Base-by-base conservation (phyloP, 805 yeast species). In the Saccharomycopsis sp. region DNA sequence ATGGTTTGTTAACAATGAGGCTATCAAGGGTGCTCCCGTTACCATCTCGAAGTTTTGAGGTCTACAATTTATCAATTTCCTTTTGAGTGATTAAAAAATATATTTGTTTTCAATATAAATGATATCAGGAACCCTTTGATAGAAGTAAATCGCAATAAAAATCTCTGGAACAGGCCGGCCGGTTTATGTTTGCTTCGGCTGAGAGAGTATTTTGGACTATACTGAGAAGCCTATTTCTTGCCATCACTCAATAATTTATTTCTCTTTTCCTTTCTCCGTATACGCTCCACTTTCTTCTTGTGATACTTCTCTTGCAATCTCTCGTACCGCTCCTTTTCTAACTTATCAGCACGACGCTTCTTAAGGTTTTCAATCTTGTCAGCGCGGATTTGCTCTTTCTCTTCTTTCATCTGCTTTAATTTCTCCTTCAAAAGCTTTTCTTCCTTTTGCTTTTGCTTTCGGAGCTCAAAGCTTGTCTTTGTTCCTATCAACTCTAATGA, bases 231-330 rank as follows among this genome's bases (percentile, higher is more conserved):
- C 15, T 26, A 41, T 33, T 36, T 39, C 38, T 40, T 47, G 44
- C 96, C 95, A 57, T 88, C 97, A 59, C 80, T 86, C 58, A 88
- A 76, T 54, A 87, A 67, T 65, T 89, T 89, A 66, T 88, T 89
- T 64, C 97, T 79, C 80, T 89, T 89, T 58, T 89, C 98, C 57
- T 81, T 78, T 67, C 81, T 79, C 64, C 82, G 79, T 64, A 89
- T 59, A 62, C 98, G 75, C 50, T 87, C 97, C 30, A 87, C 83
- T 67, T 77, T 82, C 77, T 87, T 88, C 32, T 81, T 81, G 57
- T 86, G 89, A 95, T 89, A 84, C 62, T 81, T 85, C 42, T 74
- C 71, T 9, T 95, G 92, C 57, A 89, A 58, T 55, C 68, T 68
- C 54, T 82, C 94, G 56, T 78, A 84, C 53, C 98, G 74, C 58